Base-by-base conservation (phyloP, 2,329 filamentous ascomycete genomes). In the Cordyceps cicadae region DNA sequence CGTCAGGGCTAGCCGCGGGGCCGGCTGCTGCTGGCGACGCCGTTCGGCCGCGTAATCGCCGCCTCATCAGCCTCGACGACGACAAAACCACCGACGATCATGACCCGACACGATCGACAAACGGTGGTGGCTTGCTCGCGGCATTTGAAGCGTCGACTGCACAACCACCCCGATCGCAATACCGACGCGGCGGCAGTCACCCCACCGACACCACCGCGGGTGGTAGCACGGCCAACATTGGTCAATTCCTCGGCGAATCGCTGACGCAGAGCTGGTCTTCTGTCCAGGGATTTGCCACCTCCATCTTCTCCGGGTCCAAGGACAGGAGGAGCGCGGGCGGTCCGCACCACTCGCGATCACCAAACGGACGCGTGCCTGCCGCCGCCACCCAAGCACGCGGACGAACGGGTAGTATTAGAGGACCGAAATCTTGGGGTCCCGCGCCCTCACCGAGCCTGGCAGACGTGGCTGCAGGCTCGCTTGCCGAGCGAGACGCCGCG, bases 181-280 rank as follows among this genome's bases (percentile, higher is more conserved):
- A 26, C 19, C 14, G 21, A 21, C 37, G 19, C 19, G 17, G 37
- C 14, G 32, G 54, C 34, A 19, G 41, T 41, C 24, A 32, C 5
- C 49, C 32, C 45, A 3, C 41, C 24, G 48, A 8, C 11, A n/a
- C 29, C 9, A 15, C 37, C 7, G 59, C 46, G 17, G 58, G 73
- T 51, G 58, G 73, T 50, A 75, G 73, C 48, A 70, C 74, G 53
- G 74, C 76, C 32, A 72, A 74, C 49, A 54, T 76, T 49, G 65
- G 67, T 21, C 72, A 73, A 62, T 74, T 83, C 52, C 70, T 83
- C 11, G 80, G 78, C 59, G 77, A 79, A 51, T 78, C 81, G 2
- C 81, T 80, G 75, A 71, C 77, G 1, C 77, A 81, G 37, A 79
- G 76, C 66, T 85, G 82, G 82, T 74, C 78, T 3, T 81, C 81